Evolutionary conservation across 2,329 filamentous ascomycete species (phyloP).

Genomic region (Rhynchosporium graminicola): DNA sequence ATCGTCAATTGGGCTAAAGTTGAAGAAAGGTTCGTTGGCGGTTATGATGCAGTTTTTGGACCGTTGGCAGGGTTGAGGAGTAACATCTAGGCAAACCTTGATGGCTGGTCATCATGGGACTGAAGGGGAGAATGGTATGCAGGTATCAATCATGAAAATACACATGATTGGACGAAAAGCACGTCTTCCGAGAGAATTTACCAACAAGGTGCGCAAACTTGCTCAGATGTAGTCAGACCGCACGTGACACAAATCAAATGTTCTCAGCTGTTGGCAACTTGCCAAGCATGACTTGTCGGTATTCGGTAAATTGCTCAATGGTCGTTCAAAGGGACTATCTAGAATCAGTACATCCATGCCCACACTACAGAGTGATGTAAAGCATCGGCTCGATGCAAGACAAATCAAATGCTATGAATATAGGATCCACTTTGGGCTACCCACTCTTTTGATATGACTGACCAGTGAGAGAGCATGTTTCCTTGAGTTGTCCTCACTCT

Average conservation of each 20-base stretch:
- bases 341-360: no score
- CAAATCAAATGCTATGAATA: no score
- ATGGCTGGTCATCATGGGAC: background rate
- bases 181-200: background rate
- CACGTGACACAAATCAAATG: background rate
- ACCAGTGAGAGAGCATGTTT: no score
- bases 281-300: no score
- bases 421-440: no score
- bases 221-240: background rate
- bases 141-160: background rate
- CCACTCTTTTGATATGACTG: no score
- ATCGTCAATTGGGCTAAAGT: slow-evolving; percentile 77
- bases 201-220: slow-evolving; percentile 1
- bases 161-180: background rate
- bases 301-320: no score
- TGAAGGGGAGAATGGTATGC: background rate
- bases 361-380: no score
- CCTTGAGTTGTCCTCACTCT: no score
- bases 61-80: slow-evolving; percentile 27
- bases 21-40: slow-evolving; percentile 60
- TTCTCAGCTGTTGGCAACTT: background rate
- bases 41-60: slow-evolving; percentile 42
- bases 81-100: slow-evolving; percentile 16
- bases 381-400: no score
- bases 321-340: no score